Percentiles rank a stretch among this genome's conserved stretches.
phyloP scores from a whole-genome alignment of 2,329 filamentous ascomycete genomes.

The Scleromitrula shiraiana region DNA sequence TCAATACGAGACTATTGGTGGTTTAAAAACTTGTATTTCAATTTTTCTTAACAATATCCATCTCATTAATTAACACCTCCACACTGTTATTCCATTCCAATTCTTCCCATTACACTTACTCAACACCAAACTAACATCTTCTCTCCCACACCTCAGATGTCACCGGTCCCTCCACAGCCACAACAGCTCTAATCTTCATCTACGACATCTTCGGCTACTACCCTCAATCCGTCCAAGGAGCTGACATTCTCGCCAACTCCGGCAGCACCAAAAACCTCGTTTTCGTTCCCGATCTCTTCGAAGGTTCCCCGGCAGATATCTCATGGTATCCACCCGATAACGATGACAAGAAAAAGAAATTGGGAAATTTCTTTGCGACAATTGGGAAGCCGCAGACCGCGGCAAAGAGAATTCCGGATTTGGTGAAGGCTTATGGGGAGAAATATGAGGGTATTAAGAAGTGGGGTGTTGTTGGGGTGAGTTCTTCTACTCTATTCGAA shows the following conservation, averaged over 20 bases:
- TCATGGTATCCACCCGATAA: constrained; percentile 47
- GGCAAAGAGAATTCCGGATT: constrained; percentile 44
- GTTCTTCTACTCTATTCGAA: too few species aligned
- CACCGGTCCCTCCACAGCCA: constrained; percentile 38
- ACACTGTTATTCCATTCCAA: not conserved
- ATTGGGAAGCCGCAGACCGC: constrained; percentile 27
- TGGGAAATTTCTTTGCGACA: constrained; percentile 48
- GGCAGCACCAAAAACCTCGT: constrained; percentile 64
- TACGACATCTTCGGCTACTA: constrained; percentile 63
- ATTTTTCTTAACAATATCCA: not conserved
- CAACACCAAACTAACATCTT: not conserved
- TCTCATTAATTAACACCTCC: not conserved
- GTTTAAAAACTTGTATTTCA: constrained; percentile 43
- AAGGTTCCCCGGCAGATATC: constrained; percentile 47
- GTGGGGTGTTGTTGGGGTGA: constrained; percentile 25
- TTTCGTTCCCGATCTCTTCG: constrained; percentile 89
- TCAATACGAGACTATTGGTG: constrained; percentile 47
- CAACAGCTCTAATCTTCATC: constrained; percentile 53
- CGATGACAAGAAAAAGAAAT: constrained; percentile 52
- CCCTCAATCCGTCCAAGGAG: constrained; percentile 61
- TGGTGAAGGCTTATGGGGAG: constrained; percentile 38
- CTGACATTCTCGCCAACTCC: constrained; percentile 54
- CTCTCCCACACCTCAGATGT: constrained; percentile 29
- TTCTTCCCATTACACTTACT: too few species aligned
- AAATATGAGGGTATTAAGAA: constrained; percentile 47